Conservation (phyloP, 371 early-diverging fungal species). For the Zancudomyces culisetae region DNA sequence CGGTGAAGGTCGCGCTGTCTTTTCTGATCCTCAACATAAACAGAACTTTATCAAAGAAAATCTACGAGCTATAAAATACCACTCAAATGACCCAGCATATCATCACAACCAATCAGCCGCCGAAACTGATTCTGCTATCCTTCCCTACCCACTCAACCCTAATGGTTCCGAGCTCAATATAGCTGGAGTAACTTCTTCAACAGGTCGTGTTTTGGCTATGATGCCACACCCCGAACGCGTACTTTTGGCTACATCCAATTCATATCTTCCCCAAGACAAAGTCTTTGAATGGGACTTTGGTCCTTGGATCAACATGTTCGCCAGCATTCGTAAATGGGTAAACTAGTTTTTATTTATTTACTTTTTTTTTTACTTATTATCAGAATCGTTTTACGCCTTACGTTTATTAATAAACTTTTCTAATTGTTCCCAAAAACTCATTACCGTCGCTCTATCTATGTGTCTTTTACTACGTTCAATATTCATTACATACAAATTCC, state of each 20-base stretch:
- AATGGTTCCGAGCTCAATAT: conserved; percentile 80
- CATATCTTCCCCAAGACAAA: conserved; percentile 53
- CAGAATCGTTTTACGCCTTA: conserved; percentile 27
- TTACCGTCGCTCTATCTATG: conserved; percentile 48
- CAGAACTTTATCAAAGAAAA: conserved; percentile 26
- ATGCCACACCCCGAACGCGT: conserved; percentile 98
- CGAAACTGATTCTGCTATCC: conserved; percentile 5
- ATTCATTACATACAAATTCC: conserved; percentile 56
- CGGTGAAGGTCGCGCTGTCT: conserved; percentile 85
- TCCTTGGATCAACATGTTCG: conserved; percentile 72
- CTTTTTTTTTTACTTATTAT: neutral
- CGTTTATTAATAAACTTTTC: conserved; percentile 39
- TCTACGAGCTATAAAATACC: conserved; percentile 45
- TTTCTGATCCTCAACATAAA: conserved; percentile 28
- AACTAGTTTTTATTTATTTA: neutral
- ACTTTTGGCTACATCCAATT: conserved; percentile 59
- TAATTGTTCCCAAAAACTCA: conserved; percentile 55
- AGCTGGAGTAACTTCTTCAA: conserved; percentile 57
- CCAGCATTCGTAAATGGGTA: conserved; percentile 66
- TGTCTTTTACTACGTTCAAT: conserved; percentile 55
- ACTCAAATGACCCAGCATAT: conserved; percentile 73
- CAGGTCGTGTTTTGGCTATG: conserved; percentile 77
- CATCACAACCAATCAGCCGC: conserved; percentile 32
- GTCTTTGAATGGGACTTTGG: conserved; percentile 44
- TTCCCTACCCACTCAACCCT: conserved; percentile 83